Percentiles rank a stretch among this genome's conserved stretches.
These are phyloP conservation scores for Fusarium cyanostomum DNA, from an alignment of 2,329 filamentous ascomycete species.

Conservation along the genomic window DNA sequence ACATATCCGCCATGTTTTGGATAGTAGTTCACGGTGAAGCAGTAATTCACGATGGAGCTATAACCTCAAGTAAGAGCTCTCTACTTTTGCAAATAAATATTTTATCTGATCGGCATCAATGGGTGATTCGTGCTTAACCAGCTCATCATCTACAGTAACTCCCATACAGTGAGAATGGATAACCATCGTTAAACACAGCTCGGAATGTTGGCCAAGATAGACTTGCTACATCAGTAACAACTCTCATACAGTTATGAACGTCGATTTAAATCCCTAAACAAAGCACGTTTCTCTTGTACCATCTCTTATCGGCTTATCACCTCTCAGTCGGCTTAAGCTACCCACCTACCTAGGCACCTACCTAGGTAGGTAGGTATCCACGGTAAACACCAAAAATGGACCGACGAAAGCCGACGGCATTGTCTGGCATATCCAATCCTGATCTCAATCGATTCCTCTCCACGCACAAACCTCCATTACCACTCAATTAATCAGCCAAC, in stretches of 20 bases:
- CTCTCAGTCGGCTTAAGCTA: constrained; percentile 24
- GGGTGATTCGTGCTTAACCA: constrained; percentile 19
- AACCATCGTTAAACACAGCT: too few species aligned
- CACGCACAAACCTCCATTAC: not conserved
- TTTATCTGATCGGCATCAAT: constrained; percentile 3
- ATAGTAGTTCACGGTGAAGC: not conserved
- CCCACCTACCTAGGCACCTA: too few species aligned
- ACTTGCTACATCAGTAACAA: not conserved
- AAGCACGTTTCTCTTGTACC: not conserved
- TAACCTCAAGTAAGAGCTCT: too few species aligned
- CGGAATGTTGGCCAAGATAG: too few species aligned
- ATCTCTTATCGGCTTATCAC: constrained; percentile 33
- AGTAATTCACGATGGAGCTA: not conserved
- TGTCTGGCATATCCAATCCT: constrained; percentile 8
- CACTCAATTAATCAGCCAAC: constrained; percentile 6
- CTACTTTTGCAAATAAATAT: not conserved
- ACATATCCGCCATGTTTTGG: not conserved
- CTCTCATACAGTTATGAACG: not conserved
- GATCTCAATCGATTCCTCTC: not conserved
- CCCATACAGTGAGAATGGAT: too few species aligned
- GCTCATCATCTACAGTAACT: constrained; percentile 24
- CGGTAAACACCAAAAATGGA: constrained; percentile 16
- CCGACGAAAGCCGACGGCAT: constrained; percentile 38
- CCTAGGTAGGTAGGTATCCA: too few species aligned
- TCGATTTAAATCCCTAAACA: constrained; percentile 10